Evolutionary conservation across 192 early-diverging fungal genomes (phyloP).

Genomic region (Gonapodya prolifera): DNA sequence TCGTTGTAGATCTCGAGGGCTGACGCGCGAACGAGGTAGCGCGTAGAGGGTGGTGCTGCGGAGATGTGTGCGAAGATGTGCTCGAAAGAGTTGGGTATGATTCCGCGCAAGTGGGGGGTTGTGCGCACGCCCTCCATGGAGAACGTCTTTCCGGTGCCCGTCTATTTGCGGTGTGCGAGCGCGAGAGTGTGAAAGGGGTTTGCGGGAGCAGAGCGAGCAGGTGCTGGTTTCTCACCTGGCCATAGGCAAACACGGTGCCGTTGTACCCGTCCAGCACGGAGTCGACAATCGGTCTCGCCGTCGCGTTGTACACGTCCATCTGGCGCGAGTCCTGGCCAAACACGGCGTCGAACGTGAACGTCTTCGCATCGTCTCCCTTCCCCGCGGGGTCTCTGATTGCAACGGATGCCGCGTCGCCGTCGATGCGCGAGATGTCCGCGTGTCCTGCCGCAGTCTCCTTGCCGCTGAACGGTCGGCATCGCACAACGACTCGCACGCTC

Average conservation of each 20-base stretch:
- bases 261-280: conserved; percentile 31
- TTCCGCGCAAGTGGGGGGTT: conserved; percentile 46
- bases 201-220: not conserved
- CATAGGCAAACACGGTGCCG: conserved; percentile 63
- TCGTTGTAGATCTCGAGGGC: conserved; percentile 95
- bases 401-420: conserved; percentile 29
- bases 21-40: conserved; percentile 70
- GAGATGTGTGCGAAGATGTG: conserved; percentile 49
- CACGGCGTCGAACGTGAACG: conserved; percentile 14
- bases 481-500: conserved; percentile 40
- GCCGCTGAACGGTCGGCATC: conserved; percentile 49
- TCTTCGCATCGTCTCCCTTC: conserved; percentile 22
- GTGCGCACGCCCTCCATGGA: conserved; percentile 61
- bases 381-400: conserved; percentile 26
- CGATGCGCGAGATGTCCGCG: conserved; percentile 35
- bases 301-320: conserved; percentile 30
- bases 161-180: conserved; percentile 5
- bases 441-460: conserved; percentile 46
- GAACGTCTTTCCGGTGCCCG: conserved; percentile 35
- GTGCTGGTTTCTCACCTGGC: conserved; percentile 23
- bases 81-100: conserved; percentile 53
- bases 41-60: conserved; percentile 31
- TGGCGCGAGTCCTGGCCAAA: conserved; percentile 10
- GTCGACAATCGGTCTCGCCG: conserved; percentile 38
- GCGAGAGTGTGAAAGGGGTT: not conserved